Percentiles rank a stretch among this genome's conserved stretches.
Evolutionary conservation across 148 eudicot genomes (phyloP).

Genomic region (Spergularia marina): DNA sequence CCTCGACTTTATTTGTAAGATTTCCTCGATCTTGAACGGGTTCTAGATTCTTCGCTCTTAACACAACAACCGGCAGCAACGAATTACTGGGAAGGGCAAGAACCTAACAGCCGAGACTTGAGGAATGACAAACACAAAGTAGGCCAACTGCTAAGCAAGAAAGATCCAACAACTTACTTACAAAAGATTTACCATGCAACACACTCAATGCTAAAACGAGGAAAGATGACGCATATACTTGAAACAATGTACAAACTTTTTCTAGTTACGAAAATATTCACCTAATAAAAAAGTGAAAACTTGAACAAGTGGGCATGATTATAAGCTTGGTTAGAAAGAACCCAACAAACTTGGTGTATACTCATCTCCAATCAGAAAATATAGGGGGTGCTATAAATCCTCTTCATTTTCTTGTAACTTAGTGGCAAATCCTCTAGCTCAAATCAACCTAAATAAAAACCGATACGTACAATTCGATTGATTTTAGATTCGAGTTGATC

Average conservation of each 20-base stretch:
- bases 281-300: constrained; percentile 28
- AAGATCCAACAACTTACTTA: constrained; percentile 8
- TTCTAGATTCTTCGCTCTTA: too few species aligned
- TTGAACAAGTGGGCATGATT: constrained; percentile 21
- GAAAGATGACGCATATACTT: neutral
- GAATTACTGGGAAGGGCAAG: neutral
- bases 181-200: neutral
- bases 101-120: neutral
- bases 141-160: constrained; percentile 7
- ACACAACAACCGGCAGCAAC: neutral
- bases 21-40: too few species aligned
- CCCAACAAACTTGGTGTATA: neutral
- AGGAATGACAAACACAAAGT: neutral
- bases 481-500: neutral
- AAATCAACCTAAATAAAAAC: neutral
- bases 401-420: neutral
- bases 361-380: neutral
- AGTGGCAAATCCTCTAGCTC: too few species aligned
- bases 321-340: constrained; percentile 14
- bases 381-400: neutral
- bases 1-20: too few species aligned
- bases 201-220: neutral
- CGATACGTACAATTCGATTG: too few species aligned
- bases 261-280: constrained; percentile 26
- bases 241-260: neutral